Evolutionary conservation across 108 stramenopile species (phyloP), one percentile per base, ranked within the genome.

Genomic region (Fistulifera pelliculosa): DNA sequence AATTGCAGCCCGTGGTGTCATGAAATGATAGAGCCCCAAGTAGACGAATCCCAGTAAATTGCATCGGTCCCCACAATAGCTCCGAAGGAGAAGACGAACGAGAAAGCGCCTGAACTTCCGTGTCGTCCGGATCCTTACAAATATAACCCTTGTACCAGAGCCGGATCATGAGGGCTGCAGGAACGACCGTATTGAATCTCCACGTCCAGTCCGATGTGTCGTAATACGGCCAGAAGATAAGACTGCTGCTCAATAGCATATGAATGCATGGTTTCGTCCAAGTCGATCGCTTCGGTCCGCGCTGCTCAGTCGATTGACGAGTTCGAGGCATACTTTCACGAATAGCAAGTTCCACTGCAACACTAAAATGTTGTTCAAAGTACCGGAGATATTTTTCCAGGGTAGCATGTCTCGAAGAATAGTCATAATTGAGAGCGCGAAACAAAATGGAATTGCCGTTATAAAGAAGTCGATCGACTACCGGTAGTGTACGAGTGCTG

Each of bases 141-240:
- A n/a, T 16, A 22, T 52, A 42, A 54, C 69, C 73, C 68, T 86
- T 86, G 60, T 80, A 81, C 4, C 80, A n/a, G 11, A 83, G 43
- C 25, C 80, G 58, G 0, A 68, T 22, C 31, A 59, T 54, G 58
- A 85, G 60, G 24, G 73, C 81, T 14, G 62, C 52, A 1, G 85
- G 81, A 2, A 87, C 66, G n/a, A 78, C 45, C 1, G 67, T 68
- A 60, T 82, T 79, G 17, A 87, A 49, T 35, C 79, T 62, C 85
- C 85, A 87, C n/a, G 69, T 70, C 80, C 80, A 81, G 7, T 57
- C 56, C 18, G 14, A 7, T 26, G 52, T 14, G 47, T 78, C 77
- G 57, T 76, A 87, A 22, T 73, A 40, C 0, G 81, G 79, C 85
- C 85, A 87, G 48, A 82, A 83, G 7, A 87, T 27, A 0, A 87